Conservation (phyloP, 306 rosid species). For the Fragaria vesca region DNA sequence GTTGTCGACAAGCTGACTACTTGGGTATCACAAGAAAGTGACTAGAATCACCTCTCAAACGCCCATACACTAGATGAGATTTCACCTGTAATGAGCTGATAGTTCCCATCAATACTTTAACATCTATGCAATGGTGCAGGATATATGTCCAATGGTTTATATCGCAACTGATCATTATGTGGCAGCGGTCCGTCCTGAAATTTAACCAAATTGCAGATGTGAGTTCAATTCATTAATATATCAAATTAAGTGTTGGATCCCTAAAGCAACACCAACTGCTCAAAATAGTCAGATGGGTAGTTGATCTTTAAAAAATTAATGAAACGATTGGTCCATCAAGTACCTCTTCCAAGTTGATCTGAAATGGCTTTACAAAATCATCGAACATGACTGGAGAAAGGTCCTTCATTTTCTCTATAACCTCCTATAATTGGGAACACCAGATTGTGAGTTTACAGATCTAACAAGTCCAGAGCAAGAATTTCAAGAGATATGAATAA, state of each 20-base stretch:
- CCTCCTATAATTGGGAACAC: conserved; percentile 50
- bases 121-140: conserved; percentile 93
- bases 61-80: background rate
- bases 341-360: conserved; percentile 76
- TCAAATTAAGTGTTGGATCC: background rate
- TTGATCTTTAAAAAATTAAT: background rate
- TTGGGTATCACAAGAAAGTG: background rate
- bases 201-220: background rate
- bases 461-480: conserved; percentile 16
- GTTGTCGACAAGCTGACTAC: background rate
- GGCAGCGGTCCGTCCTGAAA: conserved; percentile 78
- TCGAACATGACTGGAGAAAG: conserved; percentile 84
- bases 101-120: conserved; percentile 33
- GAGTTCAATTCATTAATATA: background rate
- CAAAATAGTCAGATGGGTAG: background rate
- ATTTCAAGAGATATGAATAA: conserved; percentile 1
- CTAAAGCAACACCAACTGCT: background rate
- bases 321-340: background rate
- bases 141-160: conserved; percentile 52
- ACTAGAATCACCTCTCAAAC: background rate
- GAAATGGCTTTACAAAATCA: conserved; percentile 81
- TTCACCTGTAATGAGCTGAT: conserved; percentile 18
- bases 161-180: conserved; percentile 58
- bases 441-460: conserved; percentile 16
- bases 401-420: conserved; percentile 70